Base-by-base conservation (phyloP, 345 rosid genomes). In the Xanthoceras sorbifolium region DNA sequence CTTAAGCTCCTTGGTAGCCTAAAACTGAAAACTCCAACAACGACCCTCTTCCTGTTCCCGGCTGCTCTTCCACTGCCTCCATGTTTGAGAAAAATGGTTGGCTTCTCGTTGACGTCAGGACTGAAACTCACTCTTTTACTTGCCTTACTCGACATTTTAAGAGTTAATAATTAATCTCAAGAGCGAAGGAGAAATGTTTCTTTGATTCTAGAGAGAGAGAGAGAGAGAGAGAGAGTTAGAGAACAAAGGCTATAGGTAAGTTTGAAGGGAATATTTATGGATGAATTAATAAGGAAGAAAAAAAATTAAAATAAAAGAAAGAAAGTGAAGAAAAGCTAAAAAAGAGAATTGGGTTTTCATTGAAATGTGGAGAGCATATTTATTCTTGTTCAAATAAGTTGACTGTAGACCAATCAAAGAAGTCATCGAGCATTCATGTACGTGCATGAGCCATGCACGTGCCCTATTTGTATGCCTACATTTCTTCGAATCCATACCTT, bases 71-170 rank as follows among this genome's bases (percentile, higher is more conserved):
- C 67, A 57, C 84, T 80, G 6, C 74, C 79, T 38, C 82, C 80
- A 34, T 86, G 83, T 81, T 85, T 89, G 66, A 85, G 85, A 60
- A 83, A 77, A 62, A 86, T 62, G 0, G 85, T 34, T 11, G 85
- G 87, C 69, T 84, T 85, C 5, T 82, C 89, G 5, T 82, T 81
- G n/a, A 50, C 78, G 68, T 89, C 87, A 0, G 97, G 94, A 76
- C 90, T 90, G 88, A 90, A 92, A 68, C 87, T 77, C 68, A 89
- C 94, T 69, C 90, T 82, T 79, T 87, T 93, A 85, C 89, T 84
- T 60, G 89, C 78, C 80, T 61, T 86, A 69, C 86, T 66, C 3
- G 94, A 89, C 98, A 95, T 93, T 55, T 68, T 69, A 18, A 42
- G 62, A 74, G 15, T 17, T 34, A n/a, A n/a, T 67, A 28, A 77